Conservation (phyloP, 768 basidiomycete genomes). For the Trametes gibbosa region DNA sequence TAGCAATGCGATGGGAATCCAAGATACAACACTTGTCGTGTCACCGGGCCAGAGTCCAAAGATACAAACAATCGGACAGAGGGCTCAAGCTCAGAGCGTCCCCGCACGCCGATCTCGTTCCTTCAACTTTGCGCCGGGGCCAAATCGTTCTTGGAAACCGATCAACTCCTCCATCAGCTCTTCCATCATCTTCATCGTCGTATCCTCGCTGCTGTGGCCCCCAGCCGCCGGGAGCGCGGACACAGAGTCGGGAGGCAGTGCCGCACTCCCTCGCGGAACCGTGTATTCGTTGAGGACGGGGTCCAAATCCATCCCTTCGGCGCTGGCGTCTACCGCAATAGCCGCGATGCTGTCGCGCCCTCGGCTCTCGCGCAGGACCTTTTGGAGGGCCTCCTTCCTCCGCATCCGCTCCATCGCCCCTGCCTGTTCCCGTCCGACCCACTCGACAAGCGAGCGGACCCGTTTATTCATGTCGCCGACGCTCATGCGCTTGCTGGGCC, state of each 20-base stretch:
- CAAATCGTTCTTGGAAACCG: conserved; percentile 84
- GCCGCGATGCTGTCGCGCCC: neutral
- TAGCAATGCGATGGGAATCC: conserved; percentile 16
- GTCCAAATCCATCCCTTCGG: conserved; percentile 33
- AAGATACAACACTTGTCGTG: conserved; percentile 18
- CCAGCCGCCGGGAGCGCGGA: neutral
- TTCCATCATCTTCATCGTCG: conserved; percentile 84
- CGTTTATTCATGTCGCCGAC: conserved; percentile 98
- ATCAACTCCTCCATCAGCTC: conserved; percentile 89
- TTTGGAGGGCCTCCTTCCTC: conserved; percentile 65
- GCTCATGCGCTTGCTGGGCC: conserved; percentile 92
- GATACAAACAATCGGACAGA: neutral
- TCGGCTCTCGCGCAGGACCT: conserved; percentile 40
- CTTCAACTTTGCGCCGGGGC: conserved; percentile 48
- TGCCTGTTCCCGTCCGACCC: conserved; percentile 88
- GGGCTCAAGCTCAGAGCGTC: conserved; percentile 29
- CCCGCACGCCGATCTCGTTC: conserved; percentile 34
- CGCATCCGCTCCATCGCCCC: conserved; percentile 68
- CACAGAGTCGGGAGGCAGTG: neutral
- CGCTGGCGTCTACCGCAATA: conserved; percentile 8
- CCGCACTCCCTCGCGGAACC: conserved; percentile 22
- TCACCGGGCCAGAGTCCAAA: neutral
- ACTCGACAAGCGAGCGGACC: conserved; percentile 85
- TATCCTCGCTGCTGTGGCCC: conserved; percentile 15
- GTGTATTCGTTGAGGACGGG: conserved; percentile 16